Percentiles rank a stretch among this genome's conserved stretches.
Conservation (phyloP, 2,329 filamentous ascomycete genomes). For the Coniochaeta prunicola region DNA sequence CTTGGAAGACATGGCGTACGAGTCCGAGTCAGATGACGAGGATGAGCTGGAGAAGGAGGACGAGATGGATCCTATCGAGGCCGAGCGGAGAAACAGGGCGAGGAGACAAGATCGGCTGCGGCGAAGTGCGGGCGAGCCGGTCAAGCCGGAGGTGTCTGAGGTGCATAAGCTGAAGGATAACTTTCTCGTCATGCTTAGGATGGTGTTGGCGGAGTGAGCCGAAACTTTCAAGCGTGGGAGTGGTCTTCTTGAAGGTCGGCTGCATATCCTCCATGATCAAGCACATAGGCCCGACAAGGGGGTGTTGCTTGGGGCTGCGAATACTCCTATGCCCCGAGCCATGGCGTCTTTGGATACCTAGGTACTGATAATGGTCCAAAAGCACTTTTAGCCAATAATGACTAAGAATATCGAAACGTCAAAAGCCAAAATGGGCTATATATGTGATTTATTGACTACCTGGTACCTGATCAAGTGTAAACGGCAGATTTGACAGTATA, state of each 20-base stretch:
- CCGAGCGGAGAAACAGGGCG: constrained; percentile 70
- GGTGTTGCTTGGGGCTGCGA: too few relatives aligned
- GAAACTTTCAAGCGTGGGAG: background rate
- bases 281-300: background rate
- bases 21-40: constrained; percentile 57
- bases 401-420: background rate
- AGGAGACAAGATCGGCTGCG: constrained; percentile 75
- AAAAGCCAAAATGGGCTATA: background rate
- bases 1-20: constrained; percentile 77
- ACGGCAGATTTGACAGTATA: too few relatives aligned
- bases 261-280: background rate
- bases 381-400: background rate
- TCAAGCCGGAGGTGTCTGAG: constrained; percentile 72
- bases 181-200: constrained; percentile 75
- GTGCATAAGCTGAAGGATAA: constrained; percentile 72
- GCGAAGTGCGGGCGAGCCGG: constrained; percentile 73
- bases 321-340: background rate
- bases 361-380: background rate
- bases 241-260: background rate
- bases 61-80: constrained; percentile 77
- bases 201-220: constrained; percentile 66
- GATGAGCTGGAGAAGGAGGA: constrained; percentile 67
- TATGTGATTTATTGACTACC: too few relatives aligned
- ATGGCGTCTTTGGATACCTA: background rate
- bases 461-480: too few relatives aligned